Base-by-base conservation (phyloP, 176 grass and related monocot species). In the Pharus latifolius region DNA sequence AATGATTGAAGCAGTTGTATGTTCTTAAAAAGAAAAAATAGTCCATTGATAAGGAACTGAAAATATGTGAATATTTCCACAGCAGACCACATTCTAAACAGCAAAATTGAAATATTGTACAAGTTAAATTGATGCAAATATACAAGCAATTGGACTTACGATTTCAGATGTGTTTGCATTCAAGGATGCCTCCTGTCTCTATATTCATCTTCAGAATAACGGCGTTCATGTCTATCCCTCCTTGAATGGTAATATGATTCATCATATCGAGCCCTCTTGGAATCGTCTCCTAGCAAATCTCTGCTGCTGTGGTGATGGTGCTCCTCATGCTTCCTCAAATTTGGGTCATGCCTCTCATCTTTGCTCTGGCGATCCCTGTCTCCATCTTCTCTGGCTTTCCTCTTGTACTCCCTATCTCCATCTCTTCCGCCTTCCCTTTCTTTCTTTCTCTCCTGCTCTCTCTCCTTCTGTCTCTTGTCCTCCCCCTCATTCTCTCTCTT, bases 241-340 rank as follows among this genome's bases (percentile, higher is more conserved):
- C 40, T 84, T 48, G 69, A 73, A 46, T 56, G 47, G 17, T 87
- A 61, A 70, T 78, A 49, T 1, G 60, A 76, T 23, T 83, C 76
- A 23, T 88, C 80, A 26, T 76, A 79, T 78, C 82, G 82, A 67
- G 77, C 69, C 78, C 83, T 87, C 24, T 87, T 92, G 49, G 52
- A 25, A 70, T 87, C 78, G 61, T 69, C 62, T 22, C 49, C 70
- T 52, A 83, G 67, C 20, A 59, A 38, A 76, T 86, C 86, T 67
- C 68, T 49, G 44, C 24, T 61, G 47, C 63, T 77, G 6, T 31
- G 70, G 25, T 42, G 62, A 62, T 16, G 60, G 82, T 78, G 56
- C 56, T 66, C 80, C 78, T 85, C 67, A 63, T 63, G 19, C n/a
- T 43, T 75, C 34, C 71, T 56, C 72, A n/a, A n/a, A n/a, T n/a